Evolutionary conservation across 371 early-diverging fungal genomes (phyloP).

Genomic region (Conidiobolus incongruus): DNA sequence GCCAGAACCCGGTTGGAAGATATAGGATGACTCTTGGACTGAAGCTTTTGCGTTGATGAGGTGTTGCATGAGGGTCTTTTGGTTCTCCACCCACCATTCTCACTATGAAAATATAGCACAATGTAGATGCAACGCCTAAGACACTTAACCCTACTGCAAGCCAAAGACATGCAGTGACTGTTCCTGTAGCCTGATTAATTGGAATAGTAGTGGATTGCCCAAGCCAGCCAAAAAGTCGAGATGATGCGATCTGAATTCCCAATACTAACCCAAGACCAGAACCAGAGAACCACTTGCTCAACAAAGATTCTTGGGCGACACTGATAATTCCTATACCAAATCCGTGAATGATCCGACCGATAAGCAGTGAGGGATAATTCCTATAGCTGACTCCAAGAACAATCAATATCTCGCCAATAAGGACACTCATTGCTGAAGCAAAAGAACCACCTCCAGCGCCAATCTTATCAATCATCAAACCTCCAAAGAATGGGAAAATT

Average conservation of each 20-base stretch:
- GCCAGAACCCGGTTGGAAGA: slow-evolving; percentile 22
- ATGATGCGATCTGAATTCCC: slow-evolving; percentile 24
- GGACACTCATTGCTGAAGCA: slow-evolving; percentile 1
- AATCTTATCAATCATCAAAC: slow-evolving; percentile 8
- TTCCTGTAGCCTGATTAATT: background rate
- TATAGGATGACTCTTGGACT: slow-evolving; percentile 14
- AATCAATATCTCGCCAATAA: slow-evolving; percentile 16
- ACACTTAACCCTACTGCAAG: slow-evolving; percentile 17
- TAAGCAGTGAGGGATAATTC: slow-evolving; percentile 4
- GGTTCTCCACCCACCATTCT: slow-evolving; percentile 12
- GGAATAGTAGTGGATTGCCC: slow-evolving; percentile 10
- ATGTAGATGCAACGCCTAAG: slow-evolving; percentile 17
- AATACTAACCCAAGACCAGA: slow-evolving; percentile 13
- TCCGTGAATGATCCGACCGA: background rate
- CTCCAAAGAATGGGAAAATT: slow-evolving; percentile 20
- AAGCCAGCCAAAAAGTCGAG: slow-evolving; percentile 21
- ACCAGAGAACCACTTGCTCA: slow-evolving; percentile 1
- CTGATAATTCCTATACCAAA: background rate
- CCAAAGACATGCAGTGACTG: slow-evolving; percentile 13
- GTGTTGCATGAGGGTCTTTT: slow-evolving; percentile 8
- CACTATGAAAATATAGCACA: slow-evolving; percentile 18
- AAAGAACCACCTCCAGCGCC: slow-evolving; percentile 6
- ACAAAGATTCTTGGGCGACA: slow-evolving; percentile 1
- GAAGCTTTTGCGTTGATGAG: slow-evolving; percentile 15
- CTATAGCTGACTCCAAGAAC: slow-evolving; percentile 24